These are phyloP conservation scores for Coemansia furcata DNA, from an alignment of 192 early-diverging fungal species.

Conservation along the genomic window DNA sequence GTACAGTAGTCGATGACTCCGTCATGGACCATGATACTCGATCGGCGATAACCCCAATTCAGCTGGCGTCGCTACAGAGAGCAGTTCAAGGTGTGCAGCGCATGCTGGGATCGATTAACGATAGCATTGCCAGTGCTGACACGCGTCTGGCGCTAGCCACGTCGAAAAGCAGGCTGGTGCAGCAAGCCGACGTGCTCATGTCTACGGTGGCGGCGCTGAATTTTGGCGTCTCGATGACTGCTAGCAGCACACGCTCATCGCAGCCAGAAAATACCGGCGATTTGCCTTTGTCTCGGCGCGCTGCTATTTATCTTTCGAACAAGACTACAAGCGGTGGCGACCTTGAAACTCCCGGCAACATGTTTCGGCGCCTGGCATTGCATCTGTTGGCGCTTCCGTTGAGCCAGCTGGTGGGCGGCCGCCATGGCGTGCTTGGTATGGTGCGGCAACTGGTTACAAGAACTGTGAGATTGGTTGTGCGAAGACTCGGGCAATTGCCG, in stretches of 20 bases:
- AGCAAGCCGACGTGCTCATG: conserved; percentile 50
- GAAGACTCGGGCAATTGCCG: conserved; percentile 19
- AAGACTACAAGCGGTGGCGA: background rate
- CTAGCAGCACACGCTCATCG: background rate
- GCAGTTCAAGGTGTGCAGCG: conserved; percentile 47
- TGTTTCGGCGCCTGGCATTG: conserved; percentile 4
- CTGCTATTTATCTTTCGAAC: background rate
- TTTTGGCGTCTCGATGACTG: conserved; percentile 29
- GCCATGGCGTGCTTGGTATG: conserved; percentile 5
- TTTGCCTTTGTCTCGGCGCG: background rate
- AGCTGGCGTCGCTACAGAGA: conserved; percentile 48
- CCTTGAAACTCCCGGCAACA: background rate
- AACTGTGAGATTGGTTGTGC: conserved; percentile 4
- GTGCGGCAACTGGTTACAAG: conserved; percentile 5
- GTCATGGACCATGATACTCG: background rate
- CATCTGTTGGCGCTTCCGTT: conserved; percentile 36
- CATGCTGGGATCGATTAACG: conserved; percentile 46
- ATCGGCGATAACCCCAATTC: conserved; percentile 20
- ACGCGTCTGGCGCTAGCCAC: conserved; percentile 34
- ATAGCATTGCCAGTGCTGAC: conserved; percentile 35
- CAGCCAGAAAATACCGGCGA: background rate
- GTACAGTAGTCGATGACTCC: background rate
- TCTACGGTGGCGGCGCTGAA: conserved; percentile 49
- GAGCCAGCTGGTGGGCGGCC: conserved; percentile 34
- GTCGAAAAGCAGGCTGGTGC: conserved; percentile 35